phyloP scores from a whole-genome alignment of 306 rosid species.

The cucumber (Cucumis sativus) region Cucumber_9930_V3 NC_026657.2:40053501-40054000 shows the following conservation, averaged over 20 bases:
- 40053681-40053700: conserved; percentile 1
- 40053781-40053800: no score
- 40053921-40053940: conserved; percentile 12
- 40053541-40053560: no score
- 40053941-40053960: neutral
- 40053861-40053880: neutral
- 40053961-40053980: neutral
- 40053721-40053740: no score
- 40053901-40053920: neutral
- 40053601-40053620: neutral
- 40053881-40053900: neutral
- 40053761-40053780: no score
- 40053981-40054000: neutral
- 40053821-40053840: no score
- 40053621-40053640: neutral
- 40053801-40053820: no score
- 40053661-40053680: conserved; percentile 6
- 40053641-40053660: conserved; percentile 12
- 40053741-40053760: no score
- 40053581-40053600: neutral
- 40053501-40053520: neutral
- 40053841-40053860: neutral
- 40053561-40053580: neutral
- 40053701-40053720: neutral
- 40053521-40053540: neutral